These are phyloP conservation scores for Chalciporus pseudorubinellus DNA, from an alignment of 768 basidiomycete genomes.

Conservation along the genomic window DNA sequence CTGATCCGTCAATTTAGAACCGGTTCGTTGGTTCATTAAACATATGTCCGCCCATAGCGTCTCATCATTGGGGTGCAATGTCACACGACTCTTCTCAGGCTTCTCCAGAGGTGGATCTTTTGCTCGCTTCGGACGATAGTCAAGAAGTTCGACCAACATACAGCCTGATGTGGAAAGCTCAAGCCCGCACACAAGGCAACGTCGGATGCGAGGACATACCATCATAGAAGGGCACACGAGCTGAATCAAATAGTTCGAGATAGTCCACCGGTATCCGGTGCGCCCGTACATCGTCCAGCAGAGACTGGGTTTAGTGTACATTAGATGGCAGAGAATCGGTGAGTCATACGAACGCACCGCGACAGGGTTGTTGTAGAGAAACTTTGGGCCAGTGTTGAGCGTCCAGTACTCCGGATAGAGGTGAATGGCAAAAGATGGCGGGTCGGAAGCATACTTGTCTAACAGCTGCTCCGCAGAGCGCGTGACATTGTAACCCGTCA, in stretches of 20 bases:
- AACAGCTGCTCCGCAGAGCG: conserved; percentile 61
- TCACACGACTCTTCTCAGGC: conserved; percentile 64
- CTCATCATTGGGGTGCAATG: conserved; percentile 75
- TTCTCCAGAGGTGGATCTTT: conserved; percentile 58
- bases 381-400: conserved; percentile 78
- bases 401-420: conserved; percentile 80
- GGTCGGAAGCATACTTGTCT: conserved; percentile 49
- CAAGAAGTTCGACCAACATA: conserved; percentile 80
- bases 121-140: conserved; percentile 61
- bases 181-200: background rate
- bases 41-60: conserved; percentile 80
- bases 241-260: conserved; percentile 73
- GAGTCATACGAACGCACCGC: conserved; percentile 41
- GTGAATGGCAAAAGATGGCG: conserved; percentile 77
- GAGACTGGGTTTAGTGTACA: conserved; percentile 44
- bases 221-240: conserved; percentile 78
- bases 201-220: conserved; percentile 43
- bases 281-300: conserved; percentile 80
- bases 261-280: conserved; percentile 86
- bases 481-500: conserved; percentile 74
- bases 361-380: conserved; percentile 75
- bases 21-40: conserved; percentile 56
- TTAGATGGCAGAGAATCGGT: conserved; percentile 4
- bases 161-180: conserved; percentile 50
- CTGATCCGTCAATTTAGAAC: conserved; percentile 62